Evolutionary conservation across 1,284 basidiomycete species (phyloP).

Genomic region (Pulveroboletus sp.): DNA sequence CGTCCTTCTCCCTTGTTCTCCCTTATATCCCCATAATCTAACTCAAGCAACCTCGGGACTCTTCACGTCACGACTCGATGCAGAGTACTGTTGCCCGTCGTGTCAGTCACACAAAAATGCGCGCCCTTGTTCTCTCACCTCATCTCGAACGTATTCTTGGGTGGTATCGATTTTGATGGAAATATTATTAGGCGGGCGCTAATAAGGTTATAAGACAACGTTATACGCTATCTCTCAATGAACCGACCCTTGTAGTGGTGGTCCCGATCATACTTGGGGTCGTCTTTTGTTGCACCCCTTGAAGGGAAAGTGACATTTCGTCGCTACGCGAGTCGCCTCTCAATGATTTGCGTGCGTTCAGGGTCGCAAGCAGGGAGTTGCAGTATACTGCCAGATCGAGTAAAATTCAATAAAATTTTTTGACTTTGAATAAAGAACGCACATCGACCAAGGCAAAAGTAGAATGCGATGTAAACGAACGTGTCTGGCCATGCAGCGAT

Average conservation of each 20-base stretch:
- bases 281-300: conserved; percentile 33
- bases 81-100: conserved; percentile 20
- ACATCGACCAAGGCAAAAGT: conserved; percentile 53
- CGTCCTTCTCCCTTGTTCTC: not conserved
- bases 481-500: conserved; percentile 44
- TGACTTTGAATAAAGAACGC: conserved; percentile 15
- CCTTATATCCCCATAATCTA: not conserved
- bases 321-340: conserved; percentile 32
- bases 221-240: not conserved
- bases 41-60: conserved; percentile 25
- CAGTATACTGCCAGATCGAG: conserved; percentile 43
- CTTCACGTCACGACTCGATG: conserved; percentile 18
- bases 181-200: conserved; percentile 36
- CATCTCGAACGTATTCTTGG: conserved; percentile 33
- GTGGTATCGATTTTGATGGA: conserved; percentile 39
- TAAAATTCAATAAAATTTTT: not conserved
- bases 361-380: conserved; percentile 52
- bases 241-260: conserved; percentile 11
- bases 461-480: conserved; percentile 55
- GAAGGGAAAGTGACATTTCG: conserved; percentile 38
- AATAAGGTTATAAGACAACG: conserved; percentile 11
- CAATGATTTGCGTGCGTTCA: conserved; percentile 48
- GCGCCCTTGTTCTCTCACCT: conserved; percentile 21
- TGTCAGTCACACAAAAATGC: conserved; percentile 3
- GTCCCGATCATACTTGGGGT: conserved; percentile 22